phyloP scores from a whole-genome alignment of 2,329 filamentous ascomycete species.

The Calonectria pseudoreteaudii region DNA sequence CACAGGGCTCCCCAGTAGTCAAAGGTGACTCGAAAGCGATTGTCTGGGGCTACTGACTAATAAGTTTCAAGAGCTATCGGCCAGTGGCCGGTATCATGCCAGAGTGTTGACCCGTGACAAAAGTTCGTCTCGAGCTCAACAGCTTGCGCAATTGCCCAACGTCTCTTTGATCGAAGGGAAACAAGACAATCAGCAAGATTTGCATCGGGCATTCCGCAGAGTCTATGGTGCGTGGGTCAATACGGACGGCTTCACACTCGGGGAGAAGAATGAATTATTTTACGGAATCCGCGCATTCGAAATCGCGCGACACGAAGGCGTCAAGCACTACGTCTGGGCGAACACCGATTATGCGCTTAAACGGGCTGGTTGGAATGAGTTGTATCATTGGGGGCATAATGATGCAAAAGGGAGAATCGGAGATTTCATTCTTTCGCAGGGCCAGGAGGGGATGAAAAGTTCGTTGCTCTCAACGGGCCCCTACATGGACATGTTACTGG shows the following conservation, averaged over 20 bases:
- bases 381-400: background rate
- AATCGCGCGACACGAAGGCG: background rate
- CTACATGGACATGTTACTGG: background rate
- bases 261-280: background rate
- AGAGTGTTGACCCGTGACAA: background rate
- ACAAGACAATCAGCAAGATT: background rate
- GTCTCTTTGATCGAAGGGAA: background rate
- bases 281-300: background rate
- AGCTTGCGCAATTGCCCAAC: background rate
- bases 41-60: background rate
- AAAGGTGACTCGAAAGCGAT: background rate
- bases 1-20: background rate
- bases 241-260: background rate
- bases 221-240: background rate
- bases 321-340: background rate
- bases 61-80: background rate
- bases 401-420: background rate
- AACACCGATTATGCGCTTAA: background rate
- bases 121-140: background rate
- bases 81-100: background rate
- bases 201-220: background rate
- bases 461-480: background rate
- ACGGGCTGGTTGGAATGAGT: background rate
- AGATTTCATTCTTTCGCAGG: background rate
- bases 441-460: background rate